Base-by-base conservation (phyloP, 2,329 filamentous ascomycete species). In the Fusarium tuaranense region DNA sequence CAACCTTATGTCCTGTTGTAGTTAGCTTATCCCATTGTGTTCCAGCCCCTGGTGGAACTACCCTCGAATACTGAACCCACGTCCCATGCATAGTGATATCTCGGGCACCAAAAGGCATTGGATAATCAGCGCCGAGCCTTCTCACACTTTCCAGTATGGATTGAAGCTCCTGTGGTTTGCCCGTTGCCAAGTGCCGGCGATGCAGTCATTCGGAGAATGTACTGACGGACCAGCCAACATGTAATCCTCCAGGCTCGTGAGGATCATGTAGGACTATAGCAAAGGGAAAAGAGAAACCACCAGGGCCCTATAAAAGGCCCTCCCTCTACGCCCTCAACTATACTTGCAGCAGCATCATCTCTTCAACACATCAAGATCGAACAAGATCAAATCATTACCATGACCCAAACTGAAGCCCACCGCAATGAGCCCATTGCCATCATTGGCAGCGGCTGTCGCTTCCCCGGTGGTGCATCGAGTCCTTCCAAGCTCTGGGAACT, bases 361-460 rank as follows among this genome's bases (percentile, higher is more conserved):
- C 38, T 39, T 39, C 38, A 39, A 39, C 38, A 39, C 36, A 39
- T 39, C 36, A 39, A 39, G 36, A 39, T 39, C 36, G 36, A 39
- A 39, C 36, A 39, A 39, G 36, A 39, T 39, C 36, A 39, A 39
- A 39, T 39, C 36, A 39, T 39, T 39, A 39, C 38, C 16, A 39
- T 39, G 38, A n/a, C 38, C 18, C 16, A 39, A 39, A 39, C 38
- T 39, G 38, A 39, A 39, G 38, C 38, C 38, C 38, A 8, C 38
- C 38, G 38, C 38, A 39, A 39, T 39, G 81, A 84, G 63, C 83
- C 84, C 51, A 85, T 86, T 66, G 85, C 84, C 20, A 79, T 86
- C 30, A 76, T 86, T 44, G 84, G 84, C 41, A 82, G 73, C 55
- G 83, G 77, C 4, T 84, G 83, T 69, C 81, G 84, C 39, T 83